Evolutionary conservation across 208 protist genomes (phyloP), one percentile per base, ranked within the genome.

Genomic region (Herpetomonas tarakana): DNA sequence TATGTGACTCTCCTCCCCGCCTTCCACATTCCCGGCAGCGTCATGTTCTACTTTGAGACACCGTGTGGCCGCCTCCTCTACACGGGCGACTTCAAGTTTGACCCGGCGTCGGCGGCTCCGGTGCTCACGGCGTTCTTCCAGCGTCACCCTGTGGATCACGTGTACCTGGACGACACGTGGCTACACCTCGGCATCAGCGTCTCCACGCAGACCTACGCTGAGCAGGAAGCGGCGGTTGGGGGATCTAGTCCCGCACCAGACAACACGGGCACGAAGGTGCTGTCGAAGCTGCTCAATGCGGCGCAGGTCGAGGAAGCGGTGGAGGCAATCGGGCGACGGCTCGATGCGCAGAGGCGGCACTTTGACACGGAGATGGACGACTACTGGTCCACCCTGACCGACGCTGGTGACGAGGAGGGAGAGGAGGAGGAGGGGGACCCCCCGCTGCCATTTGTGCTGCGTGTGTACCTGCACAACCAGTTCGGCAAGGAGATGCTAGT

Each of bases 151-250:
- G 82, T 94, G 22, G 88, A 94, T 50, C 81, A 94, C 70, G 51
- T 94, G 3, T 94, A 78, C 59, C 24, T 92, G n/a, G 88, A 94
- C 57, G 84, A 91, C 53, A 94, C 84, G 9, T 94, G 83, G 81
- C 66, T 94, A 30, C 83, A 94, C 53, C 65, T 92, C 3, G 86
- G 81, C 0, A 39, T 65, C 12, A 38, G 30, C 28, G 50, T 65
- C 16, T 25, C 52, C 6, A 3, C 12, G 30, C 52, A 30, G 9
- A 41, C 52, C 3, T 62, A 71, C 22, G 55, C 45, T 3, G 58
- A 66, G 35, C 30, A 71, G 26, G 50, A 41, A 24, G 49, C 21
- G 25, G n/a, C n/a, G n/a, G n/a, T n/a, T n/a, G n/a, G n/a, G n/a
- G n/a, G n/a, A n/a, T n/a, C n/a, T n/a, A n/a, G n/a, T n/a, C n/a